These are phyloP conservation scores for Erysimum cheiri DNA, from an alignment of 441 rosid species.

Conservation along the genomic window DNA sequence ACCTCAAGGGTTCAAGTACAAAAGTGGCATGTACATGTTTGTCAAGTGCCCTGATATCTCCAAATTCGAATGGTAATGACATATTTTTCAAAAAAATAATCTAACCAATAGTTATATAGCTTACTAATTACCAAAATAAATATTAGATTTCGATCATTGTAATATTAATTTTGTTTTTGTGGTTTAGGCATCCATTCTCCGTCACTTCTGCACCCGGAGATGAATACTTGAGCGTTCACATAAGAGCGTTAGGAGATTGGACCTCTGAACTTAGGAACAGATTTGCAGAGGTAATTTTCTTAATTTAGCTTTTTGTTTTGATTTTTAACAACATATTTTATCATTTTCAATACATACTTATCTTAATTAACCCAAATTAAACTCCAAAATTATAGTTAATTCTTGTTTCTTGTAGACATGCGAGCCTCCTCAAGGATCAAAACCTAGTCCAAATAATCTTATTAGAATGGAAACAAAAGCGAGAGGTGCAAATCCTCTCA, in stretches of 20 bases:
- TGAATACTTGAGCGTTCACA: slow-evolving; percentile 83
- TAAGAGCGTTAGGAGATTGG: slow-evolving; percentile 92
- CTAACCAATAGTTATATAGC: not conserved
- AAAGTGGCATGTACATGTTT: slow-evolving; percentile 94
- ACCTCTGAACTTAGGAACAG: slow-evolving; percentile 69
- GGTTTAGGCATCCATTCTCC: slow-evolving; percentile 89
- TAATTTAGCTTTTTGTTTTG: not conserved
- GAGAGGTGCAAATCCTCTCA: slow-evolving; percentile 44
- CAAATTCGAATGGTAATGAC: slow-evolving; percentile 70
- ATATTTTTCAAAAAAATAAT: not conserved
- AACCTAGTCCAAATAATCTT: slow-evolving; percentile 53
- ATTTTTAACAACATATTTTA: not conserved
- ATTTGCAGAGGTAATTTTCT: slow-evolving; percentile 59
- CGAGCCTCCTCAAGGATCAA: slow-evolving; percentile 53
- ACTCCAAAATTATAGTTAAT: not conserved
- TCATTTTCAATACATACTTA: not conserved
- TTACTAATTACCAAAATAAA: not conserved
- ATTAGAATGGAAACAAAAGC: slow-evolving; percentile 75
- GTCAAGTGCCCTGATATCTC: slow-evolving; percentile 88
- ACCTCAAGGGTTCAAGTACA: slow-evolving; percentile 80
- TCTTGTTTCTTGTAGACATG: slow-evolving; percentile 59
- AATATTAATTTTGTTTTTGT: not conserved
- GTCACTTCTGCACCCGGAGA: slow-evolving; percentile 96
- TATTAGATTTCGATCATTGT: not conserved
- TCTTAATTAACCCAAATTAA: slow-evolving; percentile 1